Base-by-base conservation (phyloP, 2,329 filamentous ascomycete species). In the Tolypocladium cylindrosporum region DNA sequence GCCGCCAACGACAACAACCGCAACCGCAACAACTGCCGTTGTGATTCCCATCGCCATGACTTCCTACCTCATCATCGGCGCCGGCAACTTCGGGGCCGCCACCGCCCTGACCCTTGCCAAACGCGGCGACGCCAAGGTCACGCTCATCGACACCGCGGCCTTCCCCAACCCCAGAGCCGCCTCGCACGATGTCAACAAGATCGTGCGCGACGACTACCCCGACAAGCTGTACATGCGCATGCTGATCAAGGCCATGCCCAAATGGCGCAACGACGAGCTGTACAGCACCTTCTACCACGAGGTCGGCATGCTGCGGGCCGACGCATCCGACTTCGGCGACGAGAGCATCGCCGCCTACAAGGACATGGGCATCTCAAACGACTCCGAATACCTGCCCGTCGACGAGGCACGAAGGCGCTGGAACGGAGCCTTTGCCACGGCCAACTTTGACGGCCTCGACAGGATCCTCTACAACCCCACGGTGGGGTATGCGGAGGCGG, bases 401-500 rank as follows among this genome's bases (percentile, higher is more conserved):
- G 76, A 79, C 14, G 79, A 85, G 60, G 80, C 82, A 42, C 77
- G 79, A 52, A 71, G 73, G 64, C 68, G 82, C 58, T 84, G 81
- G 68, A 79, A 80, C 50, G 82, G 82, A 0, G 68, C 82, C 9
- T 85, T 85, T 63, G 75, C 79, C 34, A 78, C 82, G 51, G 77
- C 82, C 39, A 75, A 85, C 60, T 84, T 84, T 65, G 76, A 74
- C 8, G 80, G 75, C 9, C 75, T 83, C 52, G 79, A 80, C 60
- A 77, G 78, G 61, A 75, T 85, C 21, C 74, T 83, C 27, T 76
- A 80, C 62, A 86, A 85, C 71, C 79, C 78, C 60, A 79, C 75
- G 39, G 83, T 81, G 67, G 83, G 83, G 2, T 85, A 81, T 75
- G 82, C 77, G 21, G 79, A 81, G 55, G 83, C 83, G 14, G 81